Percentiles rank a stretch among this genome's conserved stretches.
These are phyloP conservation scores for Filobasidium uniguttulatum DNA, from an alignment of 1,284 basidiomycete species.

Conservation along the genomic window DNA sequence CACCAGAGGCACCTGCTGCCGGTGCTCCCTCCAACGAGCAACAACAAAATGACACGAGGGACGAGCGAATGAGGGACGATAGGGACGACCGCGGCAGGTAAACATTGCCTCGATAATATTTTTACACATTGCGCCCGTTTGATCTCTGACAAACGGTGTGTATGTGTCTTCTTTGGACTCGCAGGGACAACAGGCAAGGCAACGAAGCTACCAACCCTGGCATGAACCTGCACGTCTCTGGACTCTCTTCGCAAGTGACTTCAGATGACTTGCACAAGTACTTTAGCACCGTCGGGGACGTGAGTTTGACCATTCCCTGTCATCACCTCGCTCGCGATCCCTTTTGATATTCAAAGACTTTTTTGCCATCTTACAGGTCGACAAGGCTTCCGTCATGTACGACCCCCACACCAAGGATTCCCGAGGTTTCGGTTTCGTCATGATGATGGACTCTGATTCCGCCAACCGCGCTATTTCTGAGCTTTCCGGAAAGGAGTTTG, in stretches of 20 bases:
- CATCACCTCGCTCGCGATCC: background rate
- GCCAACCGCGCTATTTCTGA: slow-evolving; percentile 78
- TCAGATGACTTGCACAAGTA: slow-evolving; percentile 73
- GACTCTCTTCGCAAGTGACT: slow-evolving; percentile 64
- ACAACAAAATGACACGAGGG: slow-evolving; percentile 1
- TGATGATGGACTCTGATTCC: slow-evolving; percentile 74
- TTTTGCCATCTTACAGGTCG: slow-evolving; percentile 29
- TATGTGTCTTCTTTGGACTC: background rate
- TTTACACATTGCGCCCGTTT: background rate
- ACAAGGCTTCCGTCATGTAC: slow-evolving; percentile 81
- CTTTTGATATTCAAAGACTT: background rate
- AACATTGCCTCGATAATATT: slow-evolving; percentile 3
- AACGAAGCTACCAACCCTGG: slow-evolving; percentile 58
- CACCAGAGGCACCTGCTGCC: slow-evolving; percentile 1
- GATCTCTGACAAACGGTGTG: background rate
- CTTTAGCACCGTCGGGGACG: slow-evolving; percentile 79
- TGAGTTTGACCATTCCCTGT: slow-evolving; percentile 39
- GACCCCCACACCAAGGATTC: slow-evolving; percentile 94
- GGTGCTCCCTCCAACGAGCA: slow-evolving; percentile 2
- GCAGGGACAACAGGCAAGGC: slow-evolving; percentile 22
- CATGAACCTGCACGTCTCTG: slow-evolving; percentile 92
- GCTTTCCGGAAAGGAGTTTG: slow-evolving; percentile 66
- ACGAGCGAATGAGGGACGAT: background rate
- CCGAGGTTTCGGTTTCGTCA: slow-evolving; percentile 95
- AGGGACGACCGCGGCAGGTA: slow-evolving; percentile 9